Percentiles rank a stretch among this genome's conserved stretches.
phyloP scores from a whole-genome alignment of 805 yeast genomes.

The Lachancea quebecensis region DNA sequence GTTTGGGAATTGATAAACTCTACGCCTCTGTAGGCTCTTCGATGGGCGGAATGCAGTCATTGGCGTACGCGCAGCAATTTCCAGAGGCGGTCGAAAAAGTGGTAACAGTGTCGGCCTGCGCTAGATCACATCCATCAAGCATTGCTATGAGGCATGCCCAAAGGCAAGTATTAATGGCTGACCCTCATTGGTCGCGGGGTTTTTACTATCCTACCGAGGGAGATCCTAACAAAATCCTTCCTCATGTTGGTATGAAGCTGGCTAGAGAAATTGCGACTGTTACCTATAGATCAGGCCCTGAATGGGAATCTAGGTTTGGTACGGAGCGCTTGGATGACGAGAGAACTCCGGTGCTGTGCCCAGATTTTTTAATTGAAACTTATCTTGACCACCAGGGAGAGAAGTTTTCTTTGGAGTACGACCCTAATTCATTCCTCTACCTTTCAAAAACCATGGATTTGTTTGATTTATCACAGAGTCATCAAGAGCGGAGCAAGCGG shows the following conservation, averaged over 20 bases:
- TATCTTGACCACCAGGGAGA: constrained; percentile 93
- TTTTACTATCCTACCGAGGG: constrained; percentile 55
- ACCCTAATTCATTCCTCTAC: constrained; percentile 81
- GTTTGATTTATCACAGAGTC: constrained; percentile 63
- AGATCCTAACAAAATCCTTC: constrained; percentile 50
- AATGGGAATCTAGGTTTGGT: constrained; percentile 92
- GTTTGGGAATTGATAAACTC: constrained; percentile 55
- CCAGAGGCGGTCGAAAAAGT: constrained; percentile 68
- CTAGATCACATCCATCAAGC: constrained; percentile 88
- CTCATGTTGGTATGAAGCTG: constrained; percentile 91
- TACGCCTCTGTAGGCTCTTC: constrained; percentile 85
- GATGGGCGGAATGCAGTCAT: constrained; percentile 98
- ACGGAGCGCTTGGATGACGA: constrained; percentile 78
- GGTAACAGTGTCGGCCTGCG: constrained; percentile 84
- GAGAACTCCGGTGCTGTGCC: constrained; percentile 79
- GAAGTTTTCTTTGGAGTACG: constrained; percentile 85
- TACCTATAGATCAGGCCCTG: constrained; percentile 92
- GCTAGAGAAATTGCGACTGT: constrained; percentile 93
- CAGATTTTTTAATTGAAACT: constrained; percentile 88
- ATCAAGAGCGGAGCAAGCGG: constrained; percentile 38
- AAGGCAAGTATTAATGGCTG: constrained; percentile 88
- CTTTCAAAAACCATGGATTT: constrained; percentile 92
- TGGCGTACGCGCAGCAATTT: constrained; percentile 80
- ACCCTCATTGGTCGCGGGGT: constrained; percentile 92
- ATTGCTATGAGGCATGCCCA: constrained; percentile 92